These are phyloP conservation scores for Quercus robur DNA, from an alignment of 306 rosid genomes.

Conservation along the genomic window DNA sequence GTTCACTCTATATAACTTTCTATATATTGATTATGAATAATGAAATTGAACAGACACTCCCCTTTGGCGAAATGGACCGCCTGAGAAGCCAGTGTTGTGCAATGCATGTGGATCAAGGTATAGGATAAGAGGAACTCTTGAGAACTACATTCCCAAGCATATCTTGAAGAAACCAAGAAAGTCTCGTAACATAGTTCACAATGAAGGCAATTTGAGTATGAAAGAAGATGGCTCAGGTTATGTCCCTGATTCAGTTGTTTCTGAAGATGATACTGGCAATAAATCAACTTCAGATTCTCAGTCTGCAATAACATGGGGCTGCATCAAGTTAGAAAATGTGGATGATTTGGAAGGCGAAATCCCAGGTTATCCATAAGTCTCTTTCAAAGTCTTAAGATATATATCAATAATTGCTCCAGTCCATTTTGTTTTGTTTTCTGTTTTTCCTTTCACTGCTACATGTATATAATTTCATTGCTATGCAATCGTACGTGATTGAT, in stretches of 20 bases:
- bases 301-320: not conserved
- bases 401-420: not conserved
- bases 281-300: not conserved
- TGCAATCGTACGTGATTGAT: too few relatives aligned
- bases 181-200: not conserved
- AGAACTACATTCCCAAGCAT: slow-evolving; percentile 8
- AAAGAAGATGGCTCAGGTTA: not conserved
- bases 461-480: too few relatives aligned
- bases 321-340: too few relatives aligned
- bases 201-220: not conserved
- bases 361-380: too few relatives aligned
- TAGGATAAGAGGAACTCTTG: slow-evolving; percentile 5
- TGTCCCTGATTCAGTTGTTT: not conserved
- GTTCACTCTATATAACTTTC: too few relatives aligned
- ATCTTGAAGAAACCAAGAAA: not conserved
- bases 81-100: slow-evolving; percentile 20
- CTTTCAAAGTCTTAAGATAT: too few relatives aligned
- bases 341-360: too few relatives aligned
- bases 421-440: too few relatives aligned
- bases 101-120: slow-evolving; percentile 21
- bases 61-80: slow-evolving; percentile 18
- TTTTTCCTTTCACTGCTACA: too few relatives aligned
- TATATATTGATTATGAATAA: too few relatives aligned
- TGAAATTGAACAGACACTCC: slow-evolving; percentile 2
- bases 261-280: not conserved